Base-by-base conservation (phyloP, 2,329 filamentous ascomycete genomes). In the Aspergillus fischeri region DNA sequence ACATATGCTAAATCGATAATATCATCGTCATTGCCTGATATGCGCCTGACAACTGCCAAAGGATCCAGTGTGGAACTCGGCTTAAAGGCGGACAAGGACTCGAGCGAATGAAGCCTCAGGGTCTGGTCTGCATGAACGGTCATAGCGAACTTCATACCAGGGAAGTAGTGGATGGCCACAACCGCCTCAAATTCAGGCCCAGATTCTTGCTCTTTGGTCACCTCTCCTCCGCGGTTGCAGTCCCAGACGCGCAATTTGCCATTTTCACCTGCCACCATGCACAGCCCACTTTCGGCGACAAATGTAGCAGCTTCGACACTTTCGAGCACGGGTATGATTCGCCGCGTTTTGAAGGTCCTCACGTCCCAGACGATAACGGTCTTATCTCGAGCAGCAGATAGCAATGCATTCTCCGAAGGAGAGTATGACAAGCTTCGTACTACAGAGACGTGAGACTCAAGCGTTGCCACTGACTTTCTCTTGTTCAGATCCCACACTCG, bases 21-120 rank as follows among this genome's bases (percentile, higher is more conserved):
- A 73, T 99, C 94, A 71, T 99, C 95, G 73, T 97, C 92, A 6
- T 94, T 97, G 53, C 94, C 95, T 4, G 93, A 96, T 64, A 99
- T 95, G 48, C 91, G 85, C 64, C 90, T 86, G 48, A 90, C 82
- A 0, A 87, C 68, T 9, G 82, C 79, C 25, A 88, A 73, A n/a
- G 83, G 77, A n/a, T 77, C 73, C 76, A 89, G 69, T 75, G 78
- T 66, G 70, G 80, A 65, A 57, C 76, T 62, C 38, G 71, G 67
- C 50, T 70, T 70, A 56, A 71, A 72, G 44, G 64, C 60, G 24
- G 66, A 67, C 41, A 79, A 57, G n/a, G 73, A 58, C 29, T 73
- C 68, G 29, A 75, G 72, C 1, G 84, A 85, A 72, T 93, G 91
- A 32, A 97, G 78, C 50, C 89, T 83, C 55, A 99, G 78, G 0